phyloP scores from a whole-genome alignment of 495 filamentous ascomycete species.

The Pyronema omphalodes region DNA sequence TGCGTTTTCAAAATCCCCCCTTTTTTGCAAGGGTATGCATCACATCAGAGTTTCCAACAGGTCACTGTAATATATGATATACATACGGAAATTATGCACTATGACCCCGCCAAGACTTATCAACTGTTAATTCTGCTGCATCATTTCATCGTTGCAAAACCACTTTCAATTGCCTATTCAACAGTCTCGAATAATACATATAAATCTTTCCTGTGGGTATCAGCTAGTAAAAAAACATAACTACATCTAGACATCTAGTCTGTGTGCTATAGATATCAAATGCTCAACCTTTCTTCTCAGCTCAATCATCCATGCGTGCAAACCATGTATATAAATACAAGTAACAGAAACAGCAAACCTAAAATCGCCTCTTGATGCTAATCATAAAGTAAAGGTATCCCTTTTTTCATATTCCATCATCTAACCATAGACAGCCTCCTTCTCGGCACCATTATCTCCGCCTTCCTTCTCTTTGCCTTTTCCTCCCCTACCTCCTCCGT shows the following conservation, averaged over 20 bases:
- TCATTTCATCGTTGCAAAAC: too few relatives aligned
- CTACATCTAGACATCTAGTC: not conserved
- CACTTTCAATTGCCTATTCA: too few relatives aligned
- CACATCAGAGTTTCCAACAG: too few relatives aligned
- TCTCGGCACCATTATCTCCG: not conserved
- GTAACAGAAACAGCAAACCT: not conserved
- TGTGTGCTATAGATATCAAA: not conserved
- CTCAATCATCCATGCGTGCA: not conserved
- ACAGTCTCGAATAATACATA: too few relatives aligned
- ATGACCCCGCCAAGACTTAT: too few relatives aligned
- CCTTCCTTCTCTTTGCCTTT: not conserved
- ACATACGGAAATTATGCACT: too few relatives aligned
- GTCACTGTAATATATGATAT: too few relatives aligned
- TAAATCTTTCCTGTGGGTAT: too few relatives aligned
- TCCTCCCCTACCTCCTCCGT: conserved; percentile 2
- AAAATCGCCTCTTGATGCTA: not conserved
- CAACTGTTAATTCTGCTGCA: too few relatives aligned
- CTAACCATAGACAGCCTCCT: not conserved
- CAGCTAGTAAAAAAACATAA: too few relatives aligned
- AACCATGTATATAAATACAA: not conserved
- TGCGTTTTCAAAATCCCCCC: too few relatives aligned
- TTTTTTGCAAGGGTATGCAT: too few relatives aligned
- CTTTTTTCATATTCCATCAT: not conserved
- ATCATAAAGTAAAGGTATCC: not conserved
- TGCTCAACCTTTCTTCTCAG: not conserved